Evolutionary conservation across 352 stramenopile species (phyloP).

Genomic region (Globisporangium parvum): DNA sequence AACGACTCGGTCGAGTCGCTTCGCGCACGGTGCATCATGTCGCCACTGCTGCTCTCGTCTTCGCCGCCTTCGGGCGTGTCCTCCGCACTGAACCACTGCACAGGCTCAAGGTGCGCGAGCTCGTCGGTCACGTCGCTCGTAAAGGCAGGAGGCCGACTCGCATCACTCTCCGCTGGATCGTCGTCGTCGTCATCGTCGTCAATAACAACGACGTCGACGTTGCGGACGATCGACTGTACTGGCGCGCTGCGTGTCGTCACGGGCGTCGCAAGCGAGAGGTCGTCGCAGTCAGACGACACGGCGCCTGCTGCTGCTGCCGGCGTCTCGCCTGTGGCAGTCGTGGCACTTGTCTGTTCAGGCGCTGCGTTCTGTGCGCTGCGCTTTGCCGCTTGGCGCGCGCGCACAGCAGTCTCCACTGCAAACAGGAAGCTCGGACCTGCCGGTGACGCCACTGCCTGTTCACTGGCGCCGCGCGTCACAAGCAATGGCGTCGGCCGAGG

Average conservation of each 20-base stretch:
- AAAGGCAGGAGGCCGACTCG: neutral
- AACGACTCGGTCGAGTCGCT: conserved; percentile 24
- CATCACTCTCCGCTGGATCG: too few species aligned
- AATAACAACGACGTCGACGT: neutral
- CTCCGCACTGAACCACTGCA: neutral
- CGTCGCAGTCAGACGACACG: neutral
- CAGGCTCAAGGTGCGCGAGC: neutral
- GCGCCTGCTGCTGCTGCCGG: neutral
- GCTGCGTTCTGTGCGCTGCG: neutral
- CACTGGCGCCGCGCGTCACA: neutral
- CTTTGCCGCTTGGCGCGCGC: neutral
- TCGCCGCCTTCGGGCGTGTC: conserved; percentile 6
- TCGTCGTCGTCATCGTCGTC: neutral
- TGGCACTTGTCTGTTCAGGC: neutral
- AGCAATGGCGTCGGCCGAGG: neutral
- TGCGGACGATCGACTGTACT: neutral
- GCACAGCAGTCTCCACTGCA: neutral
- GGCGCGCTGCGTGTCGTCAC: neutral
- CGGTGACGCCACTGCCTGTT: too few species aligned
- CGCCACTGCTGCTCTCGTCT: conserved; percentile 12
- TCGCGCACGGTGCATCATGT: conserved; percentile 15
- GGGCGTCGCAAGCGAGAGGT: neutral
- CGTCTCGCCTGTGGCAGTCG: neutral
- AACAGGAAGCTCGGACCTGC: neutral
- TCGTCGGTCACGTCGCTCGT: neutral